These are phyloP conservation scores for Pseudotulostoma volvatum DNA, from an alignment of 495 filamentous ascomycete species.

Conservation along the genomic window DNA sequence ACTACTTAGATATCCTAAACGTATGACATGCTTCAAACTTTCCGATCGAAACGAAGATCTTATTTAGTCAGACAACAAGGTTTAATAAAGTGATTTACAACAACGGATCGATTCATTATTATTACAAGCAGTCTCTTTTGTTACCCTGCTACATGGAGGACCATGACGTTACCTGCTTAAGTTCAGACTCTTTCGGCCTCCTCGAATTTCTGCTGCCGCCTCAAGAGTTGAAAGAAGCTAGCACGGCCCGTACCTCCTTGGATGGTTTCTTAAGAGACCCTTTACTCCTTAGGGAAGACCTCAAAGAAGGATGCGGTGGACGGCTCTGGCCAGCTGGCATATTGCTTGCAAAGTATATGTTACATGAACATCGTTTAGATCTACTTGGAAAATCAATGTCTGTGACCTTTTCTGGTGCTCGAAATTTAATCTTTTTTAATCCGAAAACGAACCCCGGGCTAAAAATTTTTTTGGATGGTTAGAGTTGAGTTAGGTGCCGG, in stretches of 20 bases:
- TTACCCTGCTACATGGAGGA: too few relatives aligned
- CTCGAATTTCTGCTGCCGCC: conserved; percentile 53
- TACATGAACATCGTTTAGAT: conserved; percentile 45
- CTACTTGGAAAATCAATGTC: conserved; percentile 58
- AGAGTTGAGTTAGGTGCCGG: conserved; percentile 90
- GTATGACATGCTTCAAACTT: too few relatives aligned
- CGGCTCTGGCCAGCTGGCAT: conserved; percentile 89
- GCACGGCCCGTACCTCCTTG: conserved; percentile 49
- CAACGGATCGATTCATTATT: too few relatives aligned
- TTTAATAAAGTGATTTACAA: background rate
- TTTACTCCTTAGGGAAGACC: conserved; percentile 66
- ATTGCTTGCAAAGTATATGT: conserved; percentile 68
- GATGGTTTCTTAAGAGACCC: conserved; percentile 52
- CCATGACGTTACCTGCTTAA: conserved; percentile 1
- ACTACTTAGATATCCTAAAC: too few relatives aligned
- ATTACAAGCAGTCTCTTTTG: too few relatives aligned
- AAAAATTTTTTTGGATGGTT: conserved; percentile 1
- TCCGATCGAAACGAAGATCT: too few relatives aligned
- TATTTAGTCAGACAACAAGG: background rate
- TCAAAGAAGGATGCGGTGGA: conserved; percentile 76
- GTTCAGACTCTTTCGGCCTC: conserved; percentile 12
- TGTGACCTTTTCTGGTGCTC: conserved; percentile 19
- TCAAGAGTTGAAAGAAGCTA: conserved; percentile 45
- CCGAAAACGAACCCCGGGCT: background rate
- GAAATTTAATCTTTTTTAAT: background rate